Evolutionary conservation across 768 basidiomycete genomes (phyloP), one percentile per base, ranked within the genome.

Genomic region (Leccinum ochraceum): DNA sequence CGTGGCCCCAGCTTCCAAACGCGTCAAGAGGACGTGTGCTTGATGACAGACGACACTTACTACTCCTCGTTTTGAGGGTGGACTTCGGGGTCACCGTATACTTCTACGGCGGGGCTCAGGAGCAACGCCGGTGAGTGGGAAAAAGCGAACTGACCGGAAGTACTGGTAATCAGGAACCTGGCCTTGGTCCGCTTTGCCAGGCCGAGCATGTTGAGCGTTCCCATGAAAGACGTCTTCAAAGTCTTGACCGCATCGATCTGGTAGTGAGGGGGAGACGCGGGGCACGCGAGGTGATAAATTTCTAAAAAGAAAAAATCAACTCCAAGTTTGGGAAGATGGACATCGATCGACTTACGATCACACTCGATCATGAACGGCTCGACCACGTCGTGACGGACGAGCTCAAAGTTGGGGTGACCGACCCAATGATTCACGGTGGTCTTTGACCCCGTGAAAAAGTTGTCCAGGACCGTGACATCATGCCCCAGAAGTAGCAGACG

Each of bases 331-430:
- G n/a, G 17, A 36, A 8, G 1, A 17, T 32, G 10, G 13, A 4
- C 4, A 22, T 32, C 4, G 46, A 56, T 44, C 2, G 37, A 57
- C 92, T 70, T 71, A 95, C 93, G 95, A 77, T 99, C 97, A 64
- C 95, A 96, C 75, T 99, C 97, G 74, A 97, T 96, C 88, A 96
- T 91, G 79, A 97, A 95, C 1, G 95, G 94, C 70, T 98, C 91
- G 48, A 98, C 89, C 24, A 99, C 91, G 72, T 99, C 97, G 74
- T 98, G 97, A 60, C 97, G 87, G 66, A 98, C 93, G 78, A 99
- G 81, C 77, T 98, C 96, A 67, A 99, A 99, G 79, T 98, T 98
- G 63, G 97, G 97, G 75, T 99, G 97, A 8, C 97, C 97, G 60
- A 94, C 82, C 94, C 94, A 96, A 69, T 94, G 91, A 66, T 89